A percentile compares a stretch with the other conserved stretches of the same genome.
These are phyloP conservation scores for Plasmodium cynomolgi DNA, from an alignment of 169 alveolate species.

Conservation along the genomic window DNA sequence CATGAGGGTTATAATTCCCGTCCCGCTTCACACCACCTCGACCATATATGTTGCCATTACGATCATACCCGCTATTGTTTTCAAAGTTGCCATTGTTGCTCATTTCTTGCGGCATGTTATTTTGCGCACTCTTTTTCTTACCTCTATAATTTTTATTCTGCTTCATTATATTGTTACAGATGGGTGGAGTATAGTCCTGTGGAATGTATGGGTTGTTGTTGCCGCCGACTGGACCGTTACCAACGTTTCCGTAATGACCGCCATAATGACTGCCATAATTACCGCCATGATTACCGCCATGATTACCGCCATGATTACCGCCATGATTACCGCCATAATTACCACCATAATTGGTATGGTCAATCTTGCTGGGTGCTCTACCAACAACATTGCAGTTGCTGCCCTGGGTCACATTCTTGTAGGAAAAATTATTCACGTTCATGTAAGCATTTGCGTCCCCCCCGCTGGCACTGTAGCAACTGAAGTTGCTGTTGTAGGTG, in stretches of 20 bases:
- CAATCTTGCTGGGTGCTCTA: background rate
- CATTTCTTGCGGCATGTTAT: background rate
- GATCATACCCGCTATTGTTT: background rate
- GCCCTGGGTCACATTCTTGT: background rate
- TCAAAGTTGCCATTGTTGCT: slow-evolving; percentile 8
- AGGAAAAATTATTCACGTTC: background rate
- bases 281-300: background rate
- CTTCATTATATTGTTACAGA: slow-evolving; percentile 2
- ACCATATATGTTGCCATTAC: background rate
- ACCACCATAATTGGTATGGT: background rate
- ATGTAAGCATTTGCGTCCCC: background rate
- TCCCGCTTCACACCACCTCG: background rate
- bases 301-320: background rate
- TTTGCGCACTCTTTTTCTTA: slow-evolving; percentile 1
- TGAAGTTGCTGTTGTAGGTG: background rate
- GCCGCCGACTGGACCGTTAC: background rate
- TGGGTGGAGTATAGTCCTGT: slow-evolving; percentile 11
- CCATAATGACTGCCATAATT: background rate
- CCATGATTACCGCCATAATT: background rate
- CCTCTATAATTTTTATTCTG: slow-evolving; percentile 12
- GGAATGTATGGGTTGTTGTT: background rate
- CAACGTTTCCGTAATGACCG: background rate
- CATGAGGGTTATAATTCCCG: slow-evolving; percentile 6
- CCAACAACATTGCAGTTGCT: background rate
- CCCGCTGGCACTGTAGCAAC: background rate